Evolutionary conservation across 2,329 filamentous ascomycete species (phyloP).

Genomic region (Penicillium oxalicum): DNA sequence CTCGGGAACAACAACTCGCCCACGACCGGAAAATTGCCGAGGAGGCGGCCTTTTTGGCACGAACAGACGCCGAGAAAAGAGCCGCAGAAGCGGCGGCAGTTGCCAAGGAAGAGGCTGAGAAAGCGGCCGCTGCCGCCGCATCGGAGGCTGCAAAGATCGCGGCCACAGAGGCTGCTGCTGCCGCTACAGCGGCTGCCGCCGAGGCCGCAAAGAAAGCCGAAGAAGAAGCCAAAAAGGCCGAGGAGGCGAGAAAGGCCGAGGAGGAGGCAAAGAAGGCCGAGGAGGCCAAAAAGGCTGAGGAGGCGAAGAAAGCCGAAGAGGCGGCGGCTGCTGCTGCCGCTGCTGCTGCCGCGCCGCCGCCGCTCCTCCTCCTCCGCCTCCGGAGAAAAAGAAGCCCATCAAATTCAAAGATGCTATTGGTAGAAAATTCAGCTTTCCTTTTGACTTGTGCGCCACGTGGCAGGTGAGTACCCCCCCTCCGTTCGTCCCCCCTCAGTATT

Average conservation of each 20-base stretch:
- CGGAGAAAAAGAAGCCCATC: slow-evolving; percentile 65
- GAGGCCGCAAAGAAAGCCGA: slow-evolving; percentile 24
- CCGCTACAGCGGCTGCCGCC: slow-evolving; percentile 28
- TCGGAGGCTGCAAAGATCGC: slow-evolving; percentile 32
- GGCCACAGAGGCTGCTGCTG: slow-evolving; percentile 9
- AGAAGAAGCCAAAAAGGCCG: neutral
- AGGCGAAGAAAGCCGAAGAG: slow-evolving; percentile 1
- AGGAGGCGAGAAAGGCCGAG: too few relatives aligned
- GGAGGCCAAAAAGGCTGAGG: slow-evolving; percentile 17
- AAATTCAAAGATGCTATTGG: slow-evolving; percentile 88
- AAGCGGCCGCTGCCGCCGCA: slow-evolving; percentile 35
- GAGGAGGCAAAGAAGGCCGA: too few relatives aligned
- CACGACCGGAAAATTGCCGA: slow-evolving; percentile 40
- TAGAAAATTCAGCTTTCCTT: slow-evolving; percentile 88
- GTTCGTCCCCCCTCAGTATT: too few relatives aligned
- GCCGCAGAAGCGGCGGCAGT: slow-evolving; percentile 45
- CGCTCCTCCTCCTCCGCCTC: slow-evolving; percentile 28
- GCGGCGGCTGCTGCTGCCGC: too few relatives aligned
- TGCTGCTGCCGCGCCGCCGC: too few relatives aligned
- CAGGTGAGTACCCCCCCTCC: slow-evolving; percentile 48
- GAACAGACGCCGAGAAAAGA: slow-evolving; percentile 43
- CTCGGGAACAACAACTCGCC: slow-evolving; percentile 32
- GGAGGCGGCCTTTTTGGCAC: slow-evolving; percentile 43
- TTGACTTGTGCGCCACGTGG: slow-evolving; percentile 78
- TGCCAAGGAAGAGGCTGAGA: slow-evolving; percentile 42